Base-by-base conservation (phyloP, 164 flowering plant genomes). In the Stephania yunnanensis region DNA sequence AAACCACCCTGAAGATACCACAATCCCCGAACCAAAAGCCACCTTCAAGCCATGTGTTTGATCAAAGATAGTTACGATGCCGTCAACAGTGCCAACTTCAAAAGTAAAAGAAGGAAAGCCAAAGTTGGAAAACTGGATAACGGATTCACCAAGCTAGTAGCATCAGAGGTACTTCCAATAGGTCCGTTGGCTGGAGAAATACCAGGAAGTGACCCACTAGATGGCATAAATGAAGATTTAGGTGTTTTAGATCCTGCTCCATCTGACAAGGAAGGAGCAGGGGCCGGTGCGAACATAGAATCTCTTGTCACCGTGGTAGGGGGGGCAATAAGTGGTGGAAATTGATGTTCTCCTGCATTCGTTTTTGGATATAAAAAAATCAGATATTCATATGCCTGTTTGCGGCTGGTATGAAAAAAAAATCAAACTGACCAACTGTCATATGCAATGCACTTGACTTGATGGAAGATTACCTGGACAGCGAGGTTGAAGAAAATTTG, bases 401-500 rank as follows among this genome's bases (percentile, higher is more conserved):
- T 5, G 46, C 20, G 25, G 46, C 25, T 9, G 64, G 19, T 1
- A 76, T 65, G 63, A 70, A 68, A n/a, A 50, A 29, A 22, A 70
- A 17, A 42, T 10, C 6, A 25, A n/a, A 19, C 45, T 10, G 8
- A 69, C 20, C 13, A 69, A 6, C 48, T 19, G 48, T 1, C 1
- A 44, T 13, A 45, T 15, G 9, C 44, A 67, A 48, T 36, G 65
- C 46, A 63, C 29, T 42, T 64, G 11, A 70, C 4, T 13, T 25
- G 61, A 52, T 66, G 4, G 25, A 76, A 12, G 44, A 68, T 86
- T 83, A 93, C 99, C 99, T 81, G 98, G 96, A 82, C 98, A 95
- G 67, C 89, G 91, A 79, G 99, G 98, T 81, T 92, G 97, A 68
- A 93, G 95, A 82, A 91, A 87, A n/a, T 85, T 73, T 10, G 92